A percentile compares a stretch with the other conserved stretches of the same genome.
These are phyloP conservation scores for Oryza australiensis DNA, from an alignment of 176 grass and related monocot species.

Conservation along the genomic window DNA sequence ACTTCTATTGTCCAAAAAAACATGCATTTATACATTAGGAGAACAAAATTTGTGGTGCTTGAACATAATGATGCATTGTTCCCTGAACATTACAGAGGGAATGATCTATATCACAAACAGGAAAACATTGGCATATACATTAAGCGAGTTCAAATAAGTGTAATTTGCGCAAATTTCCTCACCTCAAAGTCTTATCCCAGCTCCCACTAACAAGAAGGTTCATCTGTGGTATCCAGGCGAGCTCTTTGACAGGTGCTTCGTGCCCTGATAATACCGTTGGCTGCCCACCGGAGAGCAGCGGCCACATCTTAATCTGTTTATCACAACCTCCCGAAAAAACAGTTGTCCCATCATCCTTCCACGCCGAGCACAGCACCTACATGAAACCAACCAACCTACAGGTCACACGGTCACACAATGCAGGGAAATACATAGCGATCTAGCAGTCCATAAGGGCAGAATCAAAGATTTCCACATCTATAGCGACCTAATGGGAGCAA, in stretches of 20 bases:
- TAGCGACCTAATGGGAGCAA: not conserved
- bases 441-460: too few species aligned
- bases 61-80: constrained; percentile 13
- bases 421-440: not conserved
- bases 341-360: constrained; percentile 85
- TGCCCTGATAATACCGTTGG: constrained; percentile 62
- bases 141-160: not conserved
- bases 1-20: too few species aligned
- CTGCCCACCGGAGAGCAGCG: constrained; percentile 74
- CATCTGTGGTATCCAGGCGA: constrained; percentile 82
- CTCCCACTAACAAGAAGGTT: constrained; percentile 83
- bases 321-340: constrained; percentile 82
- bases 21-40: not conserved
- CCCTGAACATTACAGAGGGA: constrained; percentile 12
- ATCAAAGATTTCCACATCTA: not conserved
- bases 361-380: constrained; percentile 81
- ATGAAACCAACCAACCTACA: constrained; percentile 8
- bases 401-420: too few species aligned
- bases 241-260: constrained; percentile 71
- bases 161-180: not conserved
- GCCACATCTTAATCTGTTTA: constrained; percentile 86
- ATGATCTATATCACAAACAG: constrained; percentile 4
- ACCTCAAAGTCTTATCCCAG: constrained; percentile 93
- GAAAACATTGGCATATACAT: not conserved
- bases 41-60: not conserved